Evolutionary conservation across 129 eudicot species (phyloP).

Genomic region (Saposhnikovia divaricata): DNA sequence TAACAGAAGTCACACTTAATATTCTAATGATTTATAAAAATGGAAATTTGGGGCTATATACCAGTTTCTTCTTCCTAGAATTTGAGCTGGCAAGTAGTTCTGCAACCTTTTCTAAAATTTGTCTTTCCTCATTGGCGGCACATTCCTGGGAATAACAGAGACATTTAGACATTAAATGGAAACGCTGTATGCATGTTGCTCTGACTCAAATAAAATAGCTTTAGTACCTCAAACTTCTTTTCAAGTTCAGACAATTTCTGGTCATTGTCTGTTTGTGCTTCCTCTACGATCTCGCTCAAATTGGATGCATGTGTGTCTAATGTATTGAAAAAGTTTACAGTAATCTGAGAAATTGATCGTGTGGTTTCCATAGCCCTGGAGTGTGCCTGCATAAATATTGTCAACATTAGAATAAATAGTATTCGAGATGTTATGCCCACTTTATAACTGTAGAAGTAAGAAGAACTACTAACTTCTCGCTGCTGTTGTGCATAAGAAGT

Average conservation of each 20-base stretch:
- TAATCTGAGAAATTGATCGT: constrained; percentile 65
- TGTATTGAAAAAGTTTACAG: constrained; percentile 65
- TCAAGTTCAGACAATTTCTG: constrained; percentile 65
- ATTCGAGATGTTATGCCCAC: background rate
- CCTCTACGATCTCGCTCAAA: constrained; percentile 69
- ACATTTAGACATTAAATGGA: background rate
- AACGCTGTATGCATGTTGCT: background rate
- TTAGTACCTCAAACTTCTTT: constrained; percentile 74
- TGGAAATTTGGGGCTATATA: constrained; percentile 25
- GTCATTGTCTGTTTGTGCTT: constrained; percentile 74
- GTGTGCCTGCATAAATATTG: constrained; percentile 56
- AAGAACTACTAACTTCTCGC: constrained; percentile 47
- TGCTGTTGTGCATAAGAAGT: constrained; percentile 74
- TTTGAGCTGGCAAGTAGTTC: constrained; percentile 91
- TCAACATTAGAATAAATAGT: background rate
- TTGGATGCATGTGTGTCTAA: constrained; percentile 71
- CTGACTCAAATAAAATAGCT: background rate
- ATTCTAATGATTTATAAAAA: background rate
- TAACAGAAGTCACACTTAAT: background rate
- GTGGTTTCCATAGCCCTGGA: constrained; percentile 68
- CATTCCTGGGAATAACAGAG: constrained; percentile 44
- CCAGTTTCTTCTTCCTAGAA: constrained; percentile 82
- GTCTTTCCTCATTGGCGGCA: constrained; percentile 76
- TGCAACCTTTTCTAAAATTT: constrained; percentile 79
- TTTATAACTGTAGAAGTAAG: background rate